These are phyloP conservation scores for Moricandia moricandioides DNA, from an alignment of 345 rosid species.

Conservation along the genomic window DNA sequence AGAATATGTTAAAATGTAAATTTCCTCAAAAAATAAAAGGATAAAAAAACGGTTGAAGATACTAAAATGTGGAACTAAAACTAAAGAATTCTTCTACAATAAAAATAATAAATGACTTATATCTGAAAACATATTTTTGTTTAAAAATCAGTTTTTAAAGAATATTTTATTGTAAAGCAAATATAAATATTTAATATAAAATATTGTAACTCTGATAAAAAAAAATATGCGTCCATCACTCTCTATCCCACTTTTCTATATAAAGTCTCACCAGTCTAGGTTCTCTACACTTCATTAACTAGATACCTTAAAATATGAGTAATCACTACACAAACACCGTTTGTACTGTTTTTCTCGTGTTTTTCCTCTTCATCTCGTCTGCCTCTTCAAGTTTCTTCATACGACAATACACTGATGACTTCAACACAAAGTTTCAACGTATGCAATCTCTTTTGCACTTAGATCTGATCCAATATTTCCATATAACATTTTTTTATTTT, in stretches of 20 bases:
- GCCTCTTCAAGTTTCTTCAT: constrained; percentile 5
- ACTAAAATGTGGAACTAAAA: no score
- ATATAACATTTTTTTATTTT: not conserved
- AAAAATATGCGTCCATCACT: not conserved
- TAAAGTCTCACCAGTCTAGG: not conserved
- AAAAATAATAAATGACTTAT: no score
- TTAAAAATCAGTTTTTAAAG: no score
- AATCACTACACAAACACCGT: not conserved
- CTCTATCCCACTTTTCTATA: not conserved
- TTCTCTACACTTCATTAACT: not conserved
- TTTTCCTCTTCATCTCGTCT: constrained; percentile 23
- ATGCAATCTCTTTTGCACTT: not conserved
- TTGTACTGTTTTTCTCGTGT: not conserved
- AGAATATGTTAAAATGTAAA: no score
- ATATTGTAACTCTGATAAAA: no score
- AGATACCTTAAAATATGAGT: not conserved
- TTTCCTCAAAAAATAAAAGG: no score
- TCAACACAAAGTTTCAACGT: constrained; percentile 13
- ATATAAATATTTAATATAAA: no score
- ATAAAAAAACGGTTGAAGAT: no score
- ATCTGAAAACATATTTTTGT: no score
- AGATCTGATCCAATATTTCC: not conserved
- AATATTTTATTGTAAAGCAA: no score
- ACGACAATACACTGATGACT: constrained; percentile 26
- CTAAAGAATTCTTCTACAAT: no score